Conservation (phyloP, 75 land plant genomes). For the Chamaecyparis obtusa region DNA sequence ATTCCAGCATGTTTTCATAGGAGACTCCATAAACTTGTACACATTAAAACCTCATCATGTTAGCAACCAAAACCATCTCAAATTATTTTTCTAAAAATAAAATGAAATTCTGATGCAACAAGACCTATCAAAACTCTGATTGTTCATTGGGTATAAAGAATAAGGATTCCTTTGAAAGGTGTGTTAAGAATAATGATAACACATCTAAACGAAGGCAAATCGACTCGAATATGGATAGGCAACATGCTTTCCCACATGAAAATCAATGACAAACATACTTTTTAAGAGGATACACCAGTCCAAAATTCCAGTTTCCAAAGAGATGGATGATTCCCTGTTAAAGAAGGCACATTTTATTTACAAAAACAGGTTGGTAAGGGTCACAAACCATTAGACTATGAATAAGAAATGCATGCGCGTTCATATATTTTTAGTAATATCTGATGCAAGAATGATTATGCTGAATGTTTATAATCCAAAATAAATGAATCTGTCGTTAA, state of each 20-base stretch:
- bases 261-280: neutral
- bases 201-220: neutral
- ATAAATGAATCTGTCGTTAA: neutral
- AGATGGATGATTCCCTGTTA: neutral
- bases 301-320: neutral
- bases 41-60: slow-evolving; percentile 9
- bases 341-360: neutral
- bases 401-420: neutral
- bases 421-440: neutral
- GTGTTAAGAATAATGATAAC: neutral
- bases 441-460: neutral
- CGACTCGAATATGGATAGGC: neutral
- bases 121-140: neutral
- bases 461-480: neutral
- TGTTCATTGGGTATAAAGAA: neutral
- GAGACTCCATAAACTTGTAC: slow-evolving; percentile 81
- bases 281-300: neutral
- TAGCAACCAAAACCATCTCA: neutral
- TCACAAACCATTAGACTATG: neutral
- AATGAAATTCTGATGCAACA: neutral
- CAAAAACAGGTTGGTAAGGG: neutral
- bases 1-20: slow-evolving; percentile 69
- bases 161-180: neutral
- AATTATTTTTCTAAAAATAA: neutral
- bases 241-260: neutral